Evolutionary conservation across 2,329 filamentous ascomycete genomes (phyloP), one percentile per base, ranked within the genome.

Genomic region (Karstenula rhodostoma): DNA sequence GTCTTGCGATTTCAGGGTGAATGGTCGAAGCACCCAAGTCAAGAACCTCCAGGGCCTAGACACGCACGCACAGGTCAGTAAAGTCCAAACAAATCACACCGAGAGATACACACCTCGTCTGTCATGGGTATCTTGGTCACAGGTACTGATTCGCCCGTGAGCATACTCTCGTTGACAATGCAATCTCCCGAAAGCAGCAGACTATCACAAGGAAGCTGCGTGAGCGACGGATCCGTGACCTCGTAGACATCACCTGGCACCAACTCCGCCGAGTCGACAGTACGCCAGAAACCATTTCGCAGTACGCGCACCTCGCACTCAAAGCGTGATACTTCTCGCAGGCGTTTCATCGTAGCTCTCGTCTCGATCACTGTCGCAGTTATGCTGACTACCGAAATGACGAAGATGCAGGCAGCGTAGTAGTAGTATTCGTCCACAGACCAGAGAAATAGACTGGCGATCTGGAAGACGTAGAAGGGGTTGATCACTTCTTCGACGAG

Each of bases 161-260:
- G 86, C 95, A 99, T 99, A 80, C 95, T 98, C 79, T 99, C 95
- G 72, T 99, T 99, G 66, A 99, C 94, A 64, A 99, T 98, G 72
- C 94, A 97, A 78, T 99, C 96, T 43, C 95, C 96, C 55, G 92
- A 92, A 0, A 99, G 84, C 6, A 99, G 81, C 35, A 99, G 82
- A 76, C 94, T 96, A 77, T 99, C 95, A 71, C 92, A 95, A 0
- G 95, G 95, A 63, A 98, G 91, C 69, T 96, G 92, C 3, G 87
- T 87, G 27, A 99, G 83, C 17, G 90, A 93, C 1, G 95, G 95
- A 77, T 99, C 96, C 59, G 94, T 97, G 52, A 99, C 87, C 81
- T 99, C 95, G 78, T 97, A 99, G 7, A 99, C 89, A 76, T 99
- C 95, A 33, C 95, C 95, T 1, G 96, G 95, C 10, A 97, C 94